Evolutionary conservation across 2,329 filamentous ascomycete species (phyloP).

Genomic region (Sphaerulina vaccinii): DNA sequence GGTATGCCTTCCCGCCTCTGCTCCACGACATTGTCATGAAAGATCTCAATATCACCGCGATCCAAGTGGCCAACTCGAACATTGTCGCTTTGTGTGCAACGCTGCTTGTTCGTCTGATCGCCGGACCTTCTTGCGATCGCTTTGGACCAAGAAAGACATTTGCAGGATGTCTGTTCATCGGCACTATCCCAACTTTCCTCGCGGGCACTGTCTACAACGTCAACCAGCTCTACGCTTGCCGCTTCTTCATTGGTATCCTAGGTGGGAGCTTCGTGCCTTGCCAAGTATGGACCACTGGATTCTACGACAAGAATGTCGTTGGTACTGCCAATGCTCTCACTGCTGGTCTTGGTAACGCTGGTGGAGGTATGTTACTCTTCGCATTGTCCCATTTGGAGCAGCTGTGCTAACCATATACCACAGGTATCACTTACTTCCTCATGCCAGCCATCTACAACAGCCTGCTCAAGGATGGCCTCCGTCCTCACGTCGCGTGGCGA

Average conservation of each 20-base stretch:
- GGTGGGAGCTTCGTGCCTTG: conserved; percentile 79
- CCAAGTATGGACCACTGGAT: conserved; percentile 89
- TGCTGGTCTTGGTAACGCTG: conserved; percentile 81
- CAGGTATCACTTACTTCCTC: conserved; percentile 76
- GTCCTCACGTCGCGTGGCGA: conserved; percentile 71
- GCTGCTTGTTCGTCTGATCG: conserved; percentile 71
- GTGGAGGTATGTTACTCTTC: conserved; percentile 58
- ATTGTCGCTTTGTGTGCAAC: conserved; percentile 76
- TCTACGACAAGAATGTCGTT: conserved; percentile 90
- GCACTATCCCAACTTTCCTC: conserved; percentile 77
- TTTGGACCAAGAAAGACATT: conserved; percentile 81
- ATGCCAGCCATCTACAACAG: conserved; percentile 77
- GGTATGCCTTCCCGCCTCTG: conserved; percentile 85
- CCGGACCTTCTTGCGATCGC: conserved; percentile 80
- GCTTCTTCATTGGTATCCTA: conserved; percentile 79
- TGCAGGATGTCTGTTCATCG: conserved; percentile 71
- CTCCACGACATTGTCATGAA: conserved; percentile 75
- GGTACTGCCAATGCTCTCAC: conserved; percentile 84
- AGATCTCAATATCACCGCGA: conserved; percentile 69
- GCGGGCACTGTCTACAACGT: conserved; percentile 72
- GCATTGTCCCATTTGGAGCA: too few species aligned
- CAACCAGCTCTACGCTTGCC: conserved; percentile 65
- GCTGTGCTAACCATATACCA: too few species aligned
- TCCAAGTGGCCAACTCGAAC: conserved; percentile 83
- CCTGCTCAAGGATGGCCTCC: conserved; percentile 23